Conservation (phyloP, 2,329 filamentous ascomycete genomes). For the Chaetomiaceae sp. region DNA sequence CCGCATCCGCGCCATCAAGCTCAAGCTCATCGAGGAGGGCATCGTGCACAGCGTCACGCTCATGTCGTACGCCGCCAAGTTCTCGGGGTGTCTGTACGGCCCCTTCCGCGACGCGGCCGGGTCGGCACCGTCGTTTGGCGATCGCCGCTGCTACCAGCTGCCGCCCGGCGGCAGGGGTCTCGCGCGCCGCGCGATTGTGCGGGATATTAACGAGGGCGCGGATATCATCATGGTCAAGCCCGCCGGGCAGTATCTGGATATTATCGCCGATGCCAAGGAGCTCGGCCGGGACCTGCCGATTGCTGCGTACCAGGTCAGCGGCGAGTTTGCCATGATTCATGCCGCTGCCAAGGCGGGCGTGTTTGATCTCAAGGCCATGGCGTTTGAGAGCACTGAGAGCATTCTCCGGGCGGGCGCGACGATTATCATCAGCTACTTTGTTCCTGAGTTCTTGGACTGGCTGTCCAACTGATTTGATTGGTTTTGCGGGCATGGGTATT, state of each 20-base stretch:
- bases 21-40: slow-evolving; percentile 92
- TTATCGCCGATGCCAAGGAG: slow-evolving; percentile 96
- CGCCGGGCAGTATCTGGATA: slow-evolving; percentile 90
- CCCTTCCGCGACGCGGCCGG: slow-evolving; percentile 96
- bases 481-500: neutral
- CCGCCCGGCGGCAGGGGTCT: slow-evolving; percentile 88
- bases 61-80: slow-evolving; percentile 98
- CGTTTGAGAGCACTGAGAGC: slow-evolving; percentile 88
- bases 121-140: slow-evolving; percentile 85
- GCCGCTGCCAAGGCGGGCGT: slow-evolving; percentile 93
- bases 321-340: slow-evolving; percentile 97
- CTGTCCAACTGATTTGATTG: slow-evolving; percentile 40
- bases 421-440: slow-evolving; percentile 93
- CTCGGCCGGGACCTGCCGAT: slow-evolving; percentile 87
- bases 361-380: slow-evolving; percentile 92
- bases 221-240: slow-evolving; percentile 99
- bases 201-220: slow-evolving; percentile 89
- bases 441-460: slow-evolving; percentile 72
- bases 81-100: slow-evolving; percentile 92
- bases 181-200: slow-evolving; percentile 80
- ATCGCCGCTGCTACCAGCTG: slow-evolving; percentile 94
- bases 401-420: slow-evolving; percentile 90
- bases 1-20: slow-evolving; percentile 93
- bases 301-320: slow-evolving; percentile 94
- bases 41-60: slow-evolving; percentile 86